These are phyloP conservation scores for Ceratocystis harringtonii DNA, from an alignment of 2,329 filamentous ascomycete species.

Conservation along the genomic window DNA sequence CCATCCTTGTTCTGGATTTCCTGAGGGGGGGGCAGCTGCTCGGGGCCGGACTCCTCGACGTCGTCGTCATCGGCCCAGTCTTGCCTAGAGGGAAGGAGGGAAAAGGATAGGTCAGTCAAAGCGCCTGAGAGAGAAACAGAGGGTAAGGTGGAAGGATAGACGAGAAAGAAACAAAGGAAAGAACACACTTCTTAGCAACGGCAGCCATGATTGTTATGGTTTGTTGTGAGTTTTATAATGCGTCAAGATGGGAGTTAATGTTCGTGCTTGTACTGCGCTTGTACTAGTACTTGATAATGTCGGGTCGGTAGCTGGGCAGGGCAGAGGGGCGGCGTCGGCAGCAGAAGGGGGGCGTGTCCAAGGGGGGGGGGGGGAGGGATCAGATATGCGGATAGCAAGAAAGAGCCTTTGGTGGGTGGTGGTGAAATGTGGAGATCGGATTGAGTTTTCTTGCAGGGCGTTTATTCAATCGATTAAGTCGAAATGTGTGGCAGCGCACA, in stretches of 20 bases:
- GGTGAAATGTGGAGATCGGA: neutral
- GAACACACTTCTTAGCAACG: slow-evolving; percentile 11
- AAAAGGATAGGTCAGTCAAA: neutral
- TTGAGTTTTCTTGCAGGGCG: slow-evolving; percentile 2
- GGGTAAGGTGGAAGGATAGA: neutral
- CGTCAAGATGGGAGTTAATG: no score
- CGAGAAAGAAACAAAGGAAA: neutral
- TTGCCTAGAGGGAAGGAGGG: slow-evolving; percentile 26
- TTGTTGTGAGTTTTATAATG: slow-evolving; percentile 1
- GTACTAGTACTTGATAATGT: neutral
- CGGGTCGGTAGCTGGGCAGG: neutral
- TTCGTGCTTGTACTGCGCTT: no score
- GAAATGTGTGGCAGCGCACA: neutral
- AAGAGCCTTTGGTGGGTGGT: neutral
- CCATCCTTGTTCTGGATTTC: slow-evolving; percentile 96
- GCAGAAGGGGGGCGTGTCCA: neutral
- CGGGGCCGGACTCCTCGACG: slow-evolving; percentile 53
- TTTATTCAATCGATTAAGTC: neutral
- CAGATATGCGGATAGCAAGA: neutral
- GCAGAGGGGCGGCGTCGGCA: neutral
- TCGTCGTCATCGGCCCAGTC: slow-evolving; percentile 98
- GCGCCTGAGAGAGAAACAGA: neutral
- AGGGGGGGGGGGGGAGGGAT: neutral
- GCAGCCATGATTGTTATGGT: slow-evolving; percentile 9
- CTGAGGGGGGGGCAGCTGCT: slow-evolving; percentile 63